phyloP scores from a whole-genome alignment of 768 basidiomycete species.

The Lentinula sp. region DNA sequence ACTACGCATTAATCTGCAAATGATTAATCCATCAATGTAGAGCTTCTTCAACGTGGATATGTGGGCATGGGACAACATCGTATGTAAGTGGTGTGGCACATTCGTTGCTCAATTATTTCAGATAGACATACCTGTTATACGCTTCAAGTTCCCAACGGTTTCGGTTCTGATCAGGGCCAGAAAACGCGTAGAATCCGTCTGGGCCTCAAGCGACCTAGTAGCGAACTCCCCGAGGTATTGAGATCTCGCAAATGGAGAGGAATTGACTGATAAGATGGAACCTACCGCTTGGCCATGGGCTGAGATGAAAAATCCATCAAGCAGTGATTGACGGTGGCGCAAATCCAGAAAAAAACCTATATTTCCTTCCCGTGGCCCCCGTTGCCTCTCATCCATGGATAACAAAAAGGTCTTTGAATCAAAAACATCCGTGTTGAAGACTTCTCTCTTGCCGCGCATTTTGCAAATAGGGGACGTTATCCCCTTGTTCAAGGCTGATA shows the following conservation, averaged over 20 bases:
- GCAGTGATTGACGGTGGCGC: neutral
- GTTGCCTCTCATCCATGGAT: neutral
- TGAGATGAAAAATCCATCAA: neutral
- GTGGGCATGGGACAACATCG: neutral
- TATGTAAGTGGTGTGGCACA: neutral
- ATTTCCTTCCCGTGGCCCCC: neutral
- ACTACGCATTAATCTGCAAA: neutral
- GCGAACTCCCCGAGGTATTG: neutral
- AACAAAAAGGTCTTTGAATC: neutral
- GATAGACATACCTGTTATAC: neutral
- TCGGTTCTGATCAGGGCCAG: neutral
- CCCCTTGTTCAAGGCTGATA: neutral
- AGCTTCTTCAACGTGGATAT: neutral
- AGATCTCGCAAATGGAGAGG: neutral
- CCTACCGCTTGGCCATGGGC: neutral
- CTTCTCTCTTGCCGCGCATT: neutral
- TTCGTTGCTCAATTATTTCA: neutral
- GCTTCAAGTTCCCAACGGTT: neutral
- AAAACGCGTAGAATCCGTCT: neutral
- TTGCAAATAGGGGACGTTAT: neutral
- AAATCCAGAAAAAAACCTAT: neutral
- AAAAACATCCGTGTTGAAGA: neutral
- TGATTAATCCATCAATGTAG: neutral
- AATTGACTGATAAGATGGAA: neutral
- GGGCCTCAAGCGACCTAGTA: neutral